Evolutionary conservation across 2,329 filamentous ascomycete genomes (phyloP).

Genomic region (Aspergillus arachidicola): DNA sequence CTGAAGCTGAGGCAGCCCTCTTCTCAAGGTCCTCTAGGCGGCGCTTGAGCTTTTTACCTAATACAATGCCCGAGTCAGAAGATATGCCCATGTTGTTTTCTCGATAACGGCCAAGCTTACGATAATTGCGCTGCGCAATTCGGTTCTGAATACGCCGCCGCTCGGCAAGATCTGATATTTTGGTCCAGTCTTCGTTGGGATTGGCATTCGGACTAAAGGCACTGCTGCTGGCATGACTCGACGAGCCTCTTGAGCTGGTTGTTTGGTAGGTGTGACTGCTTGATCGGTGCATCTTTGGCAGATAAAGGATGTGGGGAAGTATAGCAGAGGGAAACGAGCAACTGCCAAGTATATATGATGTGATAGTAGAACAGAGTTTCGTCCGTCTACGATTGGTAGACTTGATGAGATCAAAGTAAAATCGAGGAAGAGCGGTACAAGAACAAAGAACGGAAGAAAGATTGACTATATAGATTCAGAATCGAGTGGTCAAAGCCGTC

Average conservation of each 20-base stretch:
- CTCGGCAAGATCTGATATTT: slow-evolving; percentile 96
- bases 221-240: slow-evolving; percentile 79
- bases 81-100: not conserved
- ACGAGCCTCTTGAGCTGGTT: slow-evolving; percentile 63
- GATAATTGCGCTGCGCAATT: slow-evolving; percentile 96
- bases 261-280: slow-evolving; percentile 31
- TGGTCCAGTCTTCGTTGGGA: slow-evolving; percentile 97
- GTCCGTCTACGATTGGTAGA: not conserved
- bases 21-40: slow-evolving; percentile 66
- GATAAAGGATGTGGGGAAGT: slow-evolving; percentile 5
- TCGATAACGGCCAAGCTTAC: slow-evolving; percentile 57
- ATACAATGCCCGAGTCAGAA: slow-evolving; percentile 1
- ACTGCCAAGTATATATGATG: not conserved
- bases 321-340: not conserved
- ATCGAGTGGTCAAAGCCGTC: slow-evolving; percentile 5
- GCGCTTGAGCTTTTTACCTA: slow-evolving; percentile 69
- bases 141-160: slow-evolving; percentile 93
- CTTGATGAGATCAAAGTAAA: slow-evolving; percentile 5
- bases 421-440: slow-evolving; percentile 13
- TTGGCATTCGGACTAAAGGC: slow-evolving; percentile 94
- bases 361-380: not conserved
- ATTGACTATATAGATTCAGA: slow-evolving; percentile 30
- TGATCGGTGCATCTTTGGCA: slow-evolving; percentile 35
- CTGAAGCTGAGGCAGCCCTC: slow-evolving; percentile 62
- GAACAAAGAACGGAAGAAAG: slow-evolving; percentile 13